phyloP scores from a whole-genome alignment of 2,329 filamentous ascomycete species.

The Diaporthe ilicicola region DNA sequence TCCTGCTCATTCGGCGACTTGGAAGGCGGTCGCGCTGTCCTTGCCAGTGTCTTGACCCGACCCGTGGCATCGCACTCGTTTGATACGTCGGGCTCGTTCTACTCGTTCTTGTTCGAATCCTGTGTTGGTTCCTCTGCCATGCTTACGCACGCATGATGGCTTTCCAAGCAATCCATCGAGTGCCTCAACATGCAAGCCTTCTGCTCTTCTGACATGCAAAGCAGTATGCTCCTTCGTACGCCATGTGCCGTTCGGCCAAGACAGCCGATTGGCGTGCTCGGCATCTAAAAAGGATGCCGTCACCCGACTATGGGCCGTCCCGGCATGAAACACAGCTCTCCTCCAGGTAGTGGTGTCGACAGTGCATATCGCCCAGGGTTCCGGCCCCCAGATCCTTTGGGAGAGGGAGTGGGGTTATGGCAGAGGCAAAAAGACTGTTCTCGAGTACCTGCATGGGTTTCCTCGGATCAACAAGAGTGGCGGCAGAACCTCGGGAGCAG shows the following conservation, averaged over 20 bases:
- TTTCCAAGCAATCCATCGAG: background rate
- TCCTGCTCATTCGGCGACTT: background rate
- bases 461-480: background rate
- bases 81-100: background rate
- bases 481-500: background rate
- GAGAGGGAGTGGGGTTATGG: background rate
- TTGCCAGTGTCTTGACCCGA: background rate
- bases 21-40: background rate
- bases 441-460: constrained; percentile 1
- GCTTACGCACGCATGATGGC: background rate
- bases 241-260: background rate
- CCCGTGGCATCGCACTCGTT: background rate
- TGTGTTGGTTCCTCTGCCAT: background rate
- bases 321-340: background rate
- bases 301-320: background rate
- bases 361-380: background rate
- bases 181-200: background rate
- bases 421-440: background rate
- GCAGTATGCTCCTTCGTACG: background rate
- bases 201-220: background rate
- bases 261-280: constrained; percentile 5
- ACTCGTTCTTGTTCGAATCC: background rate
- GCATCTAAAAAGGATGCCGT: background rate
- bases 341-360: background rate
- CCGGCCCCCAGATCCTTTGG: background rate